Conservation (phyloP, 176 grass and related monocot genomes). For the Zoysia pacifica region DNA sequence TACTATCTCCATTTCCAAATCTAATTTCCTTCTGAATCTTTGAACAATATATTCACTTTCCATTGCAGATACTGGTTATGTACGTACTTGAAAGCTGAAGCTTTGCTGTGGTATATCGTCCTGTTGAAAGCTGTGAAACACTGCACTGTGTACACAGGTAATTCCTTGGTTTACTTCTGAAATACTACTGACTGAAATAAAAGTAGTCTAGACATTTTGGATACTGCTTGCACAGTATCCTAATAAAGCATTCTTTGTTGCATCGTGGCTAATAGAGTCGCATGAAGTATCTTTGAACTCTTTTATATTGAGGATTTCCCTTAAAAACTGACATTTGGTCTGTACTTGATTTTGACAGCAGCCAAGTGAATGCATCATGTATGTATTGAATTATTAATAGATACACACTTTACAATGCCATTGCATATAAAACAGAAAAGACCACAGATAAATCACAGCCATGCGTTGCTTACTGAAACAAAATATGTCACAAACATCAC, state of each 20-base stretch:
- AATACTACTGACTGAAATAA: background rate
- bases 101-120: background rate
- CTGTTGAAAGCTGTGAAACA: constrained; percentile 12
- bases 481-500: constrained; percentile 32
- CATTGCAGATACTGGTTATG: constrained; percentile 21
- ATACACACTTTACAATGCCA: constrained; percentile 31
- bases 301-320: background rate
- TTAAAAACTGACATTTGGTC: background rate
- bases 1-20: constrained; percentile 17
- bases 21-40: background rate
- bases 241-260: constrained; percentile 3
- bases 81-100: constrained; percentile 13
- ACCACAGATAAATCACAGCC: constrained; percentile 25
- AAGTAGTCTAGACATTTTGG: background rate
- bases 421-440: constrained; percentile 39
- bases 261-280: background rate
- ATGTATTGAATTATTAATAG: background rate
- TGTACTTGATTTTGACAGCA: constrained; percentile 24
- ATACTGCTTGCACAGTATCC: constrained; percentile 13
- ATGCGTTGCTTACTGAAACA: constrained; percentile 45
- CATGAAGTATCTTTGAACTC: constrained; percentile 20
- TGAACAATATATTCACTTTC: constrained; percentile 2
- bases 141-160: constrained; percentile 15
- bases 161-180: background rate
- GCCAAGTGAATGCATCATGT: background rate